Conservation (phyloP, 2,329 filamentous ascomycete genomes). For the Colletotrichum sidae region DNA sequence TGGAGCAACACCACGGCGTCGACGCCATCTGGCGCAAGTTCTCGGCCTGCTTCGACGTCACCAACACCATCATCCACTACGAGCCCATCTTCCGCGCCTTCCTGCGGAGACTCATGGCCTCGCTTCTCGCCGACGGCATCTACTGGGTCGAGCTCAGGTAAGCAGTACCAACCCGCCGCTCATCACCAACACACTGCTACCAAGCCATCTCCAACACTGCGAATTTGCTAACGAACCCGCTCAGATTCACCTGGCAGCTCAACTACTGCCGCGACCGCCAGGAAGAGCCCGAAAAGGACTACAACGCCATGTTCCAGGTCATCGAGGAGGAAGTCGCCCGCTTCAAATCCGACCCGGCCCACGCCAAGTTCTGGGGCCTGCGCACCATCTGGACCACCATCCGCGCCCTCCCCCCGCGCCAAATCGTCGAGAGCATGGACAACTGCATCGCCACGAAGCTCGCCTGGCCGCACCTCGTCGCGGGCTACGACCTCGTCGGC, state of each 20-base stretch:
- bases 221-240: neutral
- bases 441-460: slow-evolving; percentile 81
- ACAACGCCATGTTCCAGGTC: slow-evolving; percentile 72
- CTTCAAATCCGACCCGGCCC: slow-evolving; percentile 70
- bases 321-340: slow-evolving; percentile 78
- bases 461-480: slow-evolving; percentile 77
- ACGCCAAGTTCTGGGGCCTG: slow-evolving; percentile 79
- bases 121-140: slow-evolving; percentile 78
- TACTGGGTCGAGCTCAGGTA: slow-evolving; percentile 78
- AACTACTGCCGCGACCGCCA: slow-evolving; percentile 70
- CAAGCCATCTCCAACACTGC: no score
- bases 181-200: neutral
- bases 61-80: slow-evolving; percentile 79
- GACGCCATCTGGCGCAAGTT: slow-evolving; percentile 85
- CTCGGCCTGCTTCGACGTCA: slow-evolving; percentile 72
- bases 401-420: slow-evolving; percentile 69
- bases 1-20: slow-evolving; percentile 81
- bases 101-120: slow-evolving; percentile 72
- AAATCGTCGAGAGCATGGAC: slow-evolving; percentile 82
- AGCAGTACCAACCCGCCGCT: neutral
- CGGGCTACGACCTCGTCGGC: slow-evolving; percentile 87
- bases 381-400: slow-evolving; percentile 83
- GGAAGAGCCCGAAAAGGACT: slow-evolving; percentile 71
- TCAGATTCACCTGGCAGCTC: slow-evolving; percentile 72
- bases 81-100: slow-evolving; percentile 84